Evolutionary conservation across 192 early-diverging fungal species (phyloP), one percentile per base, ranked within the genome.

Genomic region (Entomortierella lignicola): DNA sequence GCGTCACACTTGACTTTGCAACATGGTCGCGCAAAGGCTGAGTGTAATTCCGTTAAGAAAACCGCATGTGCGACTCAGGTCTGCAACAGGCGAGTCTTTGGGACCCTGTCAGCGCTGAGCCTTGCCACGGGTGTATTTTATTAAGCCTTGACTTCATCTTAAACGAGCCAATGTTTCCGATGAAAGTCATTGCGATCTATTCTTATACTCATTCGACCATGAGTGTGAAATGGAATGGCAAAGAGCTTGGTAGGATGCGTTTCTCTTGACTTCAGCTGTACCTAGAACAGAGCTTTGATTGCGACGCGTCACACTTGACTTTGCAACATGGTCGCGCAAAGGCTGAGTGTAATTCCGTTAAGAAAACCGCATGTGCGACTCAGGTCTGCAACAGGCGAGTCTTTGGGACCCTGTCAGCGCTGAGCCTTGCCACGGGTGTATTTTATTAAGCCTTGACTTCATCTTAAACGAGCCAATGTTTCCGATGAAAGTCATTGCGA

Each of bases 281-380:
- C 13, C n/a, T n/a, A n/a, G n/a, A n/a, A n/a, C n/a, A n/a, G n/a
- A n/a, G n/a, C n/a, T n/a, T n/a, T n/a, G 20, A 15, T 51, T 64
- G 63, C 21, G 51, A 54, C 63, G 63, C 63, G 51, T 32, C 39
- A 41, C 63, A 41, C 51, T 64, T 54, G 63, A 64, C 63, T 63
- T 64, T 54, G 63, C 63, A 54, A 51, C 41, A 41, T 64, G 63
- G 63, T 64, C 63, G 34, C 32, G 63, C 63, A 54, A 64, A 64
- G 63, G 39, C 48, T 32, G 51, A 34, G 63, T 64, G 63, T 54
- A 64, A 31, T 37, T 53, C 63, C 37, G 63, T 54, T 54, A 32
- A 64, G 63, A 64, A 52, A 54, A 54, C 63, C 51, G 51, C 34
- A 64, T 64, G 63, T 25, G 50, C 63, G 52, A 13, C 63, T 64